phyloP scores from a whole-genome alignment of 192 early-diverging fungal genomes.

The Dimargaris xerosporica region DNA sequence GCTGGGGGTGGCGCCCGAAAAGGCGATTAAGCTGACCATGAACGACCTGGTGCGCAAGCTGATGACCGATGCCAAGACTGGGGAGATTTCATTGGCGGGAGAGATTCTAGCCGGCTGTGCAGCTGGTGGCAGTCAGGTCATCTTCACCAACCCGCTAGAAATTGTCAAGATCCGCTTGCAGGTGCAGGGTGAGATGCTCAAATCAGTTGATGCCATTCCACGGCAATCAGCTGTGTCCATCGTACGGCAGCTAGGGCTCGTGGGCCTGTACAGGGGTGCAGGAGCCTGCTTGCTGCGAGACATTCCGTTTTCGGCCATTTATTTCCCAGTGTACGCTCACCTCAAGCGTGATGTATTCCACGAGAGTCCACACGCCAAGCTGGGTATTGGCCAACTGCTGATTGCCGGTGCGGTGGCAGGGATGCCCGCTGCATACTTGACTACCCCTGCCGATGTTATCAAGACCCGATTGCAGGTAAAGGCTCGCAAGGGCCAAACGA shows the following conservation, averaged over 20 bases:
- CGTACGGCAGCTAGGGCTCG: slow-evolving; percentile 72
- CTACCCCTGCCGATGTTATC: slow-evolving; percentile 95
- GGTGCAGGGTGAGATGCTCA: slow-evolving; percentile 56
- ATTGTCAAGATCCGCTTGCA: slow-evolving; percentile 99
- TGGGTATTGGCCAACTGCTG: slow-evolving; percentile 43
- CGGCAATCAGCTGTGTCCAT: slow-evolving; percentile 71
- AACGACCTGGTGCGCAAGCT: slow-evolving; percentile 77
- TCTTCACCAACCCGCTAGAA: slow-evolving; percentile 95
- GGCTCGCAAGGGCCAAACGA: slow-evolving; percentile 73
- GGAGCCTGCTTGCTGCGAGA: slow-evolving; percentile 87
- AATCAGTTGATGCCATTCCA: slow-evolving; percentile 25
- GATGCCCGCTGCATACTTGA: slow-evolving; percentile 90
- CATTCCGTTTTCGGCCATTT: slow-evolving; percentile 94
- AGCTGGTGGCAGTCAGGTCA: slow-evolving; percentile 76
- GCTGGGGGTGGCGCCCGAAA: slow-evolving; percentile 91
- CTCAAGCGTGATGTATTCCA: slow-evolving; percentile 84
- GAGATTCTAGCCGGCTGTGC: slow-evolving; percentile 77
- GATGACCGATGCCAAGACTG: slow-evolving; percentile 48
- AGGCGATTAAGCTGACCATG: slow-evolving; percentile 95
- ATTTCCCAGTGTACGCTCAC: slow-evolving; percentile 96
- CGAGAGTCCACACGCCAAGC: slow-evolving; percentile 63
- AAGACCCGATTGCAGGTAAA: slow-evolving; percentile 95
- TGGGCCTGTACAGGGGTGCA: slow-evolving; percentile 91
- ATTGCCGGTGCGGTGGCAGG: slow-evolving; percentile 86
- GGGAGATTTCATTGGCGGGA: slow-evolving; percentile 53